Conservation (phyloP, 306 rosid genomes). For the Hippophae tibetana region DNA sequence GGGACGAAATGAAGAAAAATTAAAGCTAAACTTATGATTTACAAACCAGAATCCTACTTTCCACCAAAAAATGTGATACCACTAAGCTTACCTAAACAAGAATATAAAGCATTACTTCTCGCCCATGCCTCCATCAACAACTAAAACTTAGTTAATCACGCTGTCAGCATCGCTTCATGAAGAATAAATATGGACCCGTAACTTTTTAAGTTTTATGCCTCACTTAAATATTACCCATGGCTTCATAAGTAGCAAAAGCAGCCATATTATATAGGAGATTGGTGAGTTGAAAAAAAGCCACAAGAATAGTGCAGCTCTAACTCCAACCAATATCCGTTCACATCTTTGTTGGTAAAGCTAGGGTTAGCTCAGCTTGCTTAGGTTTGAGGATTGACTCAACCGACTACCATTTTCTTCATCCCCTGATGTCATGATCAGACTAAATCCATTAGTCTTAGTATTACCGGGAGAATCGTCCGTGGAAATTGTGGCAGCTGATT, state of each 20-base stretch:
- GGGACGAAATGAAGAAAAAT: neutral
- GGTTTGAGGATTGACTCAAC: slow-evolving; percentile 29
- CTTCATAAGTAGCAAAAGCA: slow-evolving; percentile 24
- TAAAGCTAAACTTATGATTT: slow-evolving; percentile 23
- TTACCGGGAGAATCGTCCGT: slow-evolving; percentile 38
- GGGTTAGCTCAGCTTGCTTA: slow-evolving; percentile 26
- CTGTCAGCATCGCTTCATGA: too few relatives aligned
- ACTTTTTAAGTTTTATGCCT: too few relatives aligned
- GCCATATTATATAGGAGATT: slow-evolving; percentile 21
- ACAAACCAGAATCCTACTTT: slow-evolving; percentile 35
- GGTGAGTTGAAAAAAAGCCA: slow-evolving; percentile 20
- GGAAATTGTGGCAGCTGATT: slow-evolving; percentile 20
- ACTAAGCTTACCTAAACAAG: neutral
- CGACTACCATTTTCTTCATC: slow-evolving; percentile 58
- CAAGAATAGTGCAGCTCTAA: slow-evolving; percentile 21
- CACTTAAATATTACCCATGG: neutral
- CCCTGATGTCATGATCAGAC: slow-evolving; percentile 21
- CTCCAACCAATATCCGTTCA: slow-evolving; percentile 21
- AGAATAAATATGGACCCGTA: too few relatives aligned
- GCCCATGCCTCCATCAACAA: slow-evolving; percentile 7
- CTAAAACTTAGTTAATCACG: too few relatives aligned
- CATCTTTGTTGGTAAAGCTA: slow-evolving; percentile 13
- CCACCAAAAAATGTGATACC: slow-evolving; percentile 19
- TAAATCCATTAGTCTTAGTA: slow-evolving; percentile 54
- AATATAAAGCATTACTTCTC: slow-evolving; percentile 10